These are phyloP conservation scores for Malbranchea zuffiana DNA, from an alignment of 2,329 filamentous ascomycete genomes.

Conservation along the genomic window DNA sequence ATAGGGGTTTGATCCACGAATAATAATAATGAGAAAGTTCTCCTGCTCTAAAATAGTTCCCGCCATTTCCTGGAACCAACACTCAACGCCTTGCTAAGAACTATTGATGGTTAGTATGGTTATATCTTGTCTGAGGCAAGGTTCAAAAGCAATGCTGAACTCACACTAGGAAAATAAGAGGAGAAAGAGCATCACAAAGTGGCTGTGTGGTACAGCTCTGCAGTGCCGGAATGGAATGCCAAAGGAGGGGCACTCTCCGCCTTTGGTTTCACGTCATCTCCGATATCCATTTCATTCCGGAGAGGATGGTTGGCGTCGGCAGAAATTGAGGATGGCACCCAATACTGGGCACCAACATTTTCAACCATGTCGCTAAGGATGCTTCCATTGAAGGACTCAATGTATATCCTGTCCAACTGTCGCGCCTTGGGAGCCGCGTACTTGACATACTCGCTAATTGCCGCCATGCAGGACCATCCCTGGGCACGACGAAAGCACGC, in stretches of 20 bases:
- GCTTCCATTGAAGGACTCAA: slow-evolving; percentile 19
- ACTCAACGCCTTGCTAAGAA: too few relatives aligned
- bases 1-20: too few relatives aligned
- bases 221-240: slow-evolving; percentile 1
- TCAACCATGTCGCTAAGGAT: slow-evolving; percentile 16
- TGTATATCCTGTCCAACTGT: slow-evolving; percentile 23
- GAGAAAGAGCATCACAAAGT: too few relatives aligned
- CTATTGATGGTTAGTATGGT: too few relatives aligned
- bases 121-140: too few relatives aligned
- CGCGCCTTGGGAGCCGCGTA: slow-evolving; percentile 47
- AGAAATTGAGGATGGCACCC: slow-evolving; percentile 8
- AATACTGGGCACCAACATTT: slow-evolving; percentile 15
- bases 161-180: too few relatives aligned
- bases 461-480: slow-evolving; percentile 52
- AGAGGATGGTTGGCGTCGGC: neutral
- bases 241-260: slow-evolving; percentile 8
- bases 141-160: too few relatives aligned
- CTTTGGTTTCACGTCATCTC: neutral
- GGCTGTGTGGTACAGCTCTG: neutral
- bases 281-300: too few relatives aligned
- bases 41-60: too few relatives aligned
- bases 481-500: slow-evolving; percentile 64
- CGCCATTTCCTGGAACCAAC: too few relatives aligned
- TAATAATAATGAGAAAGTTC: too few relatives aligned
- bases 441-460: slow-evolving; percentile 61